phyloP scores from a whole-genome alignment of 1,284 basidiomycete species.

The Fomitopsis schrenkii region DNA sequence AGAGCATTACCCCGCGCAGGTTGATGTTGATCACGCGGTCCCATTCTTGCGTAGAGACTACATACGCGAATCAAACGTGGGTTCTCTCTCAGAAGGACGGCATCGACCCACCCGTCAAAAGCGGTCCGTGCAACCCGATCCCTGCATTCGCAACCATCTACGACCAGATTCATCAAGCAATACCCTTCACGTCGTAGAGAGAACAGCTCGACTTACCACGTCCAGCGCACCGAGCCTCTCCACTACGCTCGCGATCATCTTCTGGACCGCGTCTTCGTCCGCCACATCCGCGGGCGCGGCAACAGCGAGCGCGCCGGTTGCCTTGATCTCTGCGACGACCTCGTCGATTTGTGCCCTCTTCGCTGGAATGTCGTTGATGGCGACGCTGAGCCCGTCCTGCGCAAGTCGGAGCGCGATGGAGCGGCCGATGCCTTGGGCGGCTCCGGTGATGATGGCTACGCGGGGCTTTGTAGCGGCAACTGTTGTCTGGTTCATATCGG shows the following conservation, averaged over 20 bases:
- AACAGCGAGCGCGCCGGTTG: constrained; percentile 20
- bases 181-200: too few species aligned
- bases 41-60: constrained; percentile 18
- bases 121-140: constrained; percentile 9
- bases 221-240: constrained; percentile 7
- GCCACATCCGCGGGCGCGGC: constrained; percentile 29
- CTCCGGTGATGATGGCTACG: constrained; percentile 30
- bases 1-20: constrained; percentile 27
- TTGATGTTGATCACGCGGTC: constrained; percentile 27
- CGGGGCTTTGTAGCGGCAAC: neutral
- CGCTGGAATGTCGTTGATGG: constrained; percentile 29
- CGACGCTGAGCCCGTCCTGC: constrained; percentile 34
- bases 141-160: constrained; percentile 32
- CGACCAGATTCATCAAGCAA: too few species aligned
- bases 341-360: constrained; percentile 20
- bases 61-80: neutral
- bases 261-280: constrained; percentile 30
- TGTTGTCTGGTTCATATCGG: too few species aligned
- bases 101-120: neutral
- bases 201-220: neutral
- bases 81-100: neutral
- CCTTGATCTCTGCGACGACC: constrained; percentile 24
- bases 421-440: constrained; percentile 33
- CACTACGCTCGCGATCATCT: constrained; percentile 23
- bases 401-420: constrained; percentile 36